Evolutionary conservation across 2,329 filamentous ascomycete species (phyloP).

Genomic region (Nemania abortiva): DNA sequence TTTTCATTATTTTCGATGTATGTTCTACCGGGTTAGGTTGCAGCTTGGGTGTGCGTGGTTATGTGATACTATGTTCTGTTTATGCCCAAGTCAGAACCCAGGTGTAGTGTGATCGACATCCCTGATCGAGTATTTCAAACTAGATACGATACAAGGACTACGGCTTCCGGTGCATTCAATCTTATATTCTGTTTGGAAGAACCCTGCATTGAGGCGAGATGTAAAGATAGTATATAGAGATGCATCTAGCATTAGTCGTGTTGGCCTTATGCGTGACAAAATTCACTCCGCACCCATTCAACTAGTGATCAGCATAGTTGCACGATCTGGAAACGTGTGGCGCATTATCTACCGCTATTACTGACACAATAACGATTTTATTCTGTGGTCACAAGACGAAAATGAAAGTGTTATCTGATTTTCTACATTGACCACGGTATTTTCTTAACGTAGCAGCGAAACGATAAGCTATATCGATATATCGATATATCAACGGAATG

Average conservation of each 20-base stretch:
- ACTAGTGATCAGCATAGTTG: not conserved
- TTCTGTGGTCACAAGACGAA: not conserved
- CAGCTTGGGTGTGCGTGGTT: not conserved
- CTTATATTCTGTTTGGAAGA: not conserved
- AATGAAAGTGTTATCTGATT: not conserved
- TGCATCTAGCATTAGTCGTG: not conserved
- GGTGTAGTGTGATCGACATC: not conserved
- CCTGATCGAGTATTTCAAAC: not conserved
- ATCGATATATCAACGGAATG: not conserved
- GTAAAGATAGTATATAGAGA: not conserved
- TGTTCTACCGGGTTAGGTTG: not conserved
- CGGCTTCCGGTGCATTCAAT: not conserved
- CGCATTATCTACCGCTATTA: no score
- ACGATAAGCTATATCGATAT: not conserved
- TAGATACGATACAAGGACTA: not conserved
- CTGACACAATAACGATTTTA: not conserved
- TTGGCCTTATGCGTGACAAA: not conserved
- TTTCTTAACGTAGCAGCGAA: not conserved
- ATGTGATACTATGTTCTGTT: not conserved
- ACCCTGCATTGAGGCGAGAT: not conserved
- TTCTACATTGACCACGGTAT: constrained; percentile 1
- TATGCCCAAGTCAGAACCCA: not conserved
- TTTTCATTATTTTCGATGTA: not conserved
- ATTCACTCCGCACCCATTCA: not conserved
- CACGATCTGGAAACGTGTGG: no score